Conservation (phyloP, 2,329 filamentous ascomycete species). For the Albifimbria verrucaria region DNA sequence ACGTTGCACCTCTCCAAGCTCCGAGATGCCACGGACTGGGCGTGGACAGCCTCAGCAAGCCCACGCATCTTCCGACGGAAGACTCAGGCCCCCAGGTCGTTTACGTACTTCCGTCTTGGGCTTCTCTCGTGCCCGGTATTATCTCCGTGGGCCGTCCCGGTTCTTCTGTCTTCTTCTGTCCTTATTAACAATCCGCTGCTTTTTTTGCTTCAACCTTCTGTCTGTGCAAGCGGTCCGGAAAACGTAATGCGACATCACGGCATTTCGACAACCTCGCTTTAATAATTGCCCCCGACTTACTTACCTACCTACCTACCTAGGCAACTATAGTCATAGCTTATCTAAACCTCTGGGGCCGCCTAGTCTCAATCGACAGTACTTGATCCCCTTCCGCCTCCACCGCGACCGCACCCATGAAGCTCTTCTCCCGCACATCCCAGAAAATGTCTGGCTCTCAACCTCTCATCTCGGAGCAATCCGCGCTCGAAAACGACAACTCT, state of each 20-base stretch:
- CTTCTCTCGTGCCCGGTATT: not conserved
- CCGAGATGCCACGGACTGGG: not conserved
- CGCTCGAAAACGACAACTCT: slow-evolving; percentile 47
- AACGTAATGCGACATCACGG: not conserved
- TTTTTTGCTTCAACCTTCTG: not conserved
- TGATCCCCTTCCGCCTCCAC: too few species aligned
- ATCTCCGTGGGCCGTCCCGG: not conserved
- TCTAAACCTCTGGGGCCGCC: too few species aligned
- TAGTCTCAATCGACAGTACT: too few species aligned
- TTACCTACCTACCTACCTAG: not conserved
- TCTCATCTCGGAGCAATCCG: slow-evolving; percentile 41
- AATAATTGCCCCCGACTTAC: not conserved
- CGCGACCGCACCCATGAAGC: too few species aligned
- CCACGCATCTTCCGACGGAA: not conserved
- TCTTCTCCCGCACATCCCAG: not conserved
- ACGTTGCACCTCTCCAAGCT: not conserved
- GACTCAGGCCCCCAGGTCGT: not conserved
- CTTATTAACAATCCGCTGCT: not conserved
- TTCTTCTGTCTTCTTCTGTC: not conserved
- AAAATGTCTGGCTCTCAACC: slow-evolving; percentile 24
- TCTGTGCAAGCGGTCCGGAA: not conserved
- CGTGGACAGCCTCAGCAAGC: not conserved
- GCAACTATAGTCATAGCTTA: too few species aligned
- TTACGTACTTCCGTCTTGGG: not conserved
- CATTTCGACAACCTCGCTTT: not conserved